Evolutionary conservation across 2,329 filamentous ascomycete genomes (phyloP).

Genomic region (Trichoderma arundinaceum): DNA sequence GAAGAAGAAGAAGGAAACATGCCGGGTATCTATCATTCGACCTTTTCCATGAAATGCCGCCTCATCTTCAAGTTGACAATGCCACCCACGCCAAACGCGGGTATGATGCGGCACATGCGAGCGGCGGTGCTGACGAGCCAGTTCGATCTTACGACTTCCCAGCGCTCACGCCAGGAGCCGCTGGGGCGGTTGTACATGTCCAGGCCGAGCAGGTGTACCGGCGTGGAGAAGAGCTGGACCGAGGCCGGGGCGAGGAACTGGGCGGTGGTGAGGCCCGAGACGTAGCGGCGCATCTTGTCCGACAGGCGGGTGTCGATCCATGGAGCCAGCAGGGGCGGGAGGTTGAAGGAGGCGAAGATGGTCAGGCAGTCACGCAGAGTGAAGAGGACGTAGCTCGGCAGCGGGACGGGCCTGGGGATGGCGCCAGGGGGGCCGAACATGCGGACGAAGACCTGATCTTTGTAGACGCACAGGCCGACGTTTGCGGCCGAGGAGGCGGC

Average conservation of each 20-base stretch:
- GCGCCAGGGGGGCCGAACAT: slow-evolving; percentile 72
- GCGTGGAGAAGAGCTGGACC: slow-evolving; percentile 80
- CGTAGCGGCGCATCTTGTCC: slow-evolving; percentile 51
- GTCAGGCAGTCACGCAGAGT: slow-evolving; percentile 83
- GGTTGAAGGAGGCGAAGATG: slow-evolving; percentile 90
- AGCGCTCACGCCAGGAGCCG: slow-evolving; percentile 62
- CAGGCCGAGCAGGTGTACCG: slow-evolving; percentile 81
- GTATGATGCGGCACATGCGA: slow-evolving; percentile 82
- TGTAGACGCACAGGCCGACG: slow-evolving; percentile 84
- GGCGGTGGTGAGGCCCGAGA: slow-evolving; percentile 66
- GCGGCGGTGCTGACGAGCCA: slow-evolving; percentile 77
- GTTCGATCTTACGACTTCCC: slow-evolving; percentile 70
- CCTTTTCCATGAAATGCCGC: slow-evolving; percentile 66
- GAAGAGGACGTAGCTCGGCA: slow-evolving; percentile 78
- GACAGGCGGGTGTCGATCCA: slow-evolving; percentile 61
- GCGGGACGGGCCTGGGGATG: slow-evolving; percentile 63
- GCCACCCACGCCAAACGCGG: slow-evolving; percentile 86
- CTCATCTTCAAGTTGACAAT: slow-evolving; percentile 81
- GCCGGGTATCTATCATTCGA: slow-evolving; percentile 47
- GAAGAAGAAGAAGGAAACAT: neutral
- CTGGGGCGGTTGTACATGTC: slow-evolving; percentile 80
- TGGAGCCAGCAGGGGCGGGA: slow-evolving; percentile 79
- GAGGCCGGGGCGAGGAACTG: slow-evolving; percentile 82
- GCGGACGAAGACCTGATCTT: slow-evolving; percentile 83
- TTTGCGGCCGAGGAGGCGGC: slow-evolving; percentile 80